Percentiles rank a stretch among this genome's conserved stretches.
phyloP scores from a whole-genome alignment of 768 basidiomycete genomes.

The Psilocybe tampanensis region DNA sequence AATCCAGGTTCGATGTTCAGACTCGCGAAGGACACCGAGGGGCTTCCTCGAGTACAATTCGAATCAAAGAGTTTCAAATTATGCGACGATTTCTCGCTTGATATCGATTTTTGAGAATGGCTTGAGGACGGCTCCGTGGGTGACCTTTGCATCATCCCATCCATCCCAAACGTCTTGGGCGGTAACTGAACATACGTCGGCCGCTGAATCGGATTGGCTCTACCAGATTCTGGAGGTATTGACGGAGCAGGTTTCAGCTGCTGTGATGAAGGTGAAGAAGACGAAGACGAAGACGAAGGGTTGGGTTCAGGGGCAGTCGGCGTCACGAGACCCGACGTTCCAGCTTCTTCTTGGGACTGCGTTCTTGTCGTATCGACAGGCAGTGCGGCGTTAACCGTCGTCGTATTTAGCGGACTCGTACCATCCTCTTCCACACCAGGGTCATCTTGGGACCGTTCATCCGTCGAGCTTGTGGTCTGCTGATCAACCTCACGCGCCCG shows the following conservation, averaged over 20 bases:
- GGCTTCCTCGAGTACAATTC: conserved; percentile 38
- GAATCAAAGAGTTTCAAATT: conserved; percentile 42
- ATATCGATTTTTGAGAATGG: conserved; percentile 21
- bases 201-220: conserved; percentile 21
- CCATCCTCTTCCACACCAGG: not conserved
- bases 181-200: conserved; percentile 43
- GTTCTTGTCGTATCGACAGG: conserved; percentile 20
- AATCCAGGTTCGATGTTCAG: conserved; percentile 52
- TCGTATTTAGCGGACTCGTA: not conserved
- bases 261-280: no score
- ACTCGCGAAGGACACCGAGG: conserved; percentile 37
- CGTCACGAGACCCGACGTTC: not conserved
- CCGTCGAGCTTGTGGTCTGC: not conserved
- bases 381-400: not conserved
- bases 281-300: not conserved
- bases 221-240: conserved; percentile 9
- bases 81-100: conserved; percentile 23
- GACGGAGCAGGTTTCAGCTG: not conserved
- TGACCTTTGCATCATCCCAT: conserved; percentile 20
- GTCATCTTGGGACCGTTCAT: not conserved
- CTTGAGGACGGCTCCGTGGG: conserved; percentile 23
- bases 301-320: not conserved
- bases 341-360: conserved; percentile 1
- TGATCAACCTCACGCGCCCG: conserved; percentile 26
- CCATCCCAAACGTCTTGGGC: conserved; percentile 34